Evolutionary conservation across 2,329 filamentous ascomycete species (phyloP), one percentile per base, ranked within the genome.

Genomic region (Aspergillus bombycis): DNA sequence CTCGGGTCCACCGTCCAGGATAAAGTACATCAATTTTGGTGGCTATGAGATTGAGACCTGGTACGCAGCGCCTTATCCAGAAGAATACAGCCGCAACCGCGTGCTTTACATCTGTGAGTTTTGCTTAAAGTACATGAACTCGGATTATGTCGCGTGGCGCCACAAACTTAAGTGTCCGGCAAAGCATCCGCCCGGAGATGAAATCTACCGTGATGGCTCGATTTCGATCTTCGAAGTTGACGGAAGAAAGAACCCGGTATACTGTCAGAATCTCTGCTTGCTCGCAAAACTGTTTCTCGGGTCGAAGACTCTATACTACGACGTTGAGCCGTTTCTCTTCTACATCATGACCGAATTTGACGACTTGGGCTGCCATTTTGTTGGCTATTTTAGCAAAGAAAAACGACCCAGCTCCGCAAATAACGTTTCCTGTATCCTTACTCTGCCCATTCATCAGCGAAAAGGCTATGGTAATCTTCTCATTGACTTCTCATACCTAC

Each of bases 331-430:
- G 0, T 99, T 99, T 75, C 81, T 99, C 41, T 99, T 99, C 82
- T 99, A 99, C 79, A 94, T 97, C 77, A 97, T 99, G 94, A 92
- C 92, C 30, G 90, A 89, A 46, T 89, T 91, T 69, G 92, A 94
- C 67, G 93, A 96, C 57, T 90, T 93, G 71, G 95, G 95, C 16
- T 95, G 91, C 72, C 95, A 98, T 74, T 86, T 99, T 57, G 92
- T 99, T n/a, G 95, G 95, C n/a, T 99, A 97, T 76, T 99, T 99
- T 78, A 98, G 95, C 57, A 99, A 99, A 77, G 95, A 99, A 80
- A 99, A 99, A 80, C 86, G 96, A 50, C 91, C 93, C 2, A 94
- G 92, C 77, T 96, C 93, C 65, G 90, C 94, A 71, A 98, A 99
- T 78, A 99, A 99, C 68, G 95, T 99, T 55, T 97, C 93, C 10